Evolutionary conservation across 2,329 filamentous ascomycete species (phyloP).

Genomic region (Calonectria multiphialidica): DNA sequence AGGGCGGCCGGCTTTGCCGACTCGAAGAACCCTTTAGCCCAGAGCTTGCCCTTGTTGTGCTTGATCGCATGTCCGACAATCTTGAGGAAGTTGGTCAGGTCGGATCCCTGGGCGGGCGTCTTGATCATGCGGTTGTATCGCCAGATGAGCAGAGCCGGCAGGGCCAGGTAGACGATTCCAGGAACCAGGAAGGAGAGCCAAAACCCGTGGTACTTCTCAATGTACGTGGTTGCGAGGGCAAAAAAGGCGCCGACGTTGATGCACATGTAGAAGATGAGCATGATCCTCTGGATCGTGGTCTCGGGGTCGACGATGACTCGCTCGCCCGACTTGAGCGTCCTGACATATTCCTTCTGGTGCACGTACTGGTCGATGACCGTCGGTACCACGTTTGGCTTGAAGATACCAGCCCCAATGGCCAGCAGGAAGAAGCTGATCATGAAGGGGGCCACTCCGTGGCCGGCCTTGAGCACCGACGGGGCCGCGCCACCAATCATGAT

Average conservation of each 20-base stretch:
- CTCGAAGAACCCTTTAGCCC: constrained; percentile 60
- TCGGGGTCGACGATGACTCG: constrained; percentile 77
- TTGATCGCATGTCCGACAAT: constrained; percentile 44
- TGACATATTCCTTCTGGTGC: constrained; percentile 57
- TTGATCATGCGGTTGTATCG: constrained; percentile 69
- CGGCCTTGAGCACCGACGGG: constrained; percentile 57
- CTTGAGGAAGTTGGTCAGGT: constrained; percentile 67
- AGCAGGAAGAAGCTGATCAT: constrained; percentile 71
- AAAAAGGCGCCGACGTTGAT: constrained; percentile 68
- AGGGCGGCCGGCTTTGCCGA: constrained; percentile 70
- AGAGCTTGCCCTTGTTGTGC: constrained; percentile 51
- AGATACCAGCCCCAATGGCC: constrained; percentile 73
- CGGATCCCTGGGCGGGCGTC: constrained; percentile 73
- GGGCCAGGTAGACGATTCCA: constrained; percentile 67
- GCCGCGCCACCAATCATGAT: constrained; percentile 74
- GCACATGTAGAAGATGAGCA: constrained; percentile 72
- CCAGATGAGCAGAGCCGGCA: constrained; percentile 68
- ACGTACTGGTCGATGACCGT: constrained; percentile 76
- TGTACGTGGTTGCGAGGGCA: constrained; percentile 64
- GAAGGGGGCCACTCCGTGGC: constrained; percentile 63
- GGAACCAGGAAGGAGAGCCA: constrained; percentile 55
- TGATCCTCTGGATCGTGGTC: constrained; percentile 74
- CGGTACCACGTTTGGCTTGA: constrained; percentile 81
- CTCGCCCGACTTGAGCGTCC: constrained; percentile 64
- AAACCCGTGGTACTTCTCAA: constrained; percentile 65